A percentile compares a stretch with the other conserved stretches of the same genome.
Evolutionary conservation across 208 protist species (phyloP).

Genomic region (Angomonas desouzai): DNA sequence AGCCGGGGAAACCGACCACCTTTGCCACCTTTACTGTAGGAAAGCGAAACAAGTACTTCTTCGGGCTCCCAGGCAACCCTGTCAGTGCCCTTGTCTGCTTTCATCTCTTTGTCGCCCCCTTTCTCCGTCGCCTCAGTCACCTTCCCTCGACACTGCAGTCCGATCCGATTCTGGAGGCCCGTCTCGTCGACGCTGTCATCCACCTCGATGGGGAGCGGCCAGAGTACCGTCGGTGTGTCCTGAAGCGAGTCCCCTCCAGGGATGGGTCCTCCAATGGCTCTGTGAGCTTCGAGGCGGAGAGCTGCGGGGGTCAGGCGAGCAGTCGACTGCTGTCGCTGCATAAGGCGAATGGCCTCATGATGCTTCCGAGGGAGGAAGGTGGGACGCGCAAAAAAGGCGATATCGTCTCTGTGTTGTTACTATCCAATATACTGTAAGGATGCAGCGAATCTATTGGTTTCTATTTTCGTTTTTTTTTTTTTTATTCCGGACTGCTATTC

Average conservation of each 20-base stretch:
- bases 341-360: conserved; percentile 7
- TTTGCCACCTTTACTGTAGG: conserved; percentile 1
- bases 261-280: background rate
- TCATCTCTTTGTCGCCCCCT: conserved; percentile 7
- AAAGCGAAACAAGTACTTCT: background rate
- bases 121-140: background rate
- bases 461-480: no score
- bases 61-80: conserved; percentile 1
- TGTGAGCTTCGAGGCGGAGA: conserved; percentile 1
- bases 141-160: background rate
- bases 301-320: background rate
- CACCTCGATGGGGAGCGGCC: conserved; percentile 2
- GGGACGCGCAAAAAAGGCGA: background rate
- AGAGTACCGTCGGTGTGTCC: background rate
- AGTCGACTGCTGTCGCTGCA: background rate
- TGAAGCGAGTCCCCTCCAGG: background rate
- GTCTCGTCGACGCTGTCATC: background rate
- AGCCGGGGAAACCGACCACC: conserved; percentile 2
- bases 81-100: conserved; percentile 2
- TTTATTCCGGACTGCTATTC: no score
- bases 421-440: background rate
- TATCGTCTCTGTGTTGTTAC: background rate
- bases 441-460: no score
- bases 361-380: conserved; percentile 2
- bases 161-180: background rate